Evolutionary conservation across 2,329 filamentous ascomycete species (phyloP).

Genomic region (Diaporthe capsici): DNA sequence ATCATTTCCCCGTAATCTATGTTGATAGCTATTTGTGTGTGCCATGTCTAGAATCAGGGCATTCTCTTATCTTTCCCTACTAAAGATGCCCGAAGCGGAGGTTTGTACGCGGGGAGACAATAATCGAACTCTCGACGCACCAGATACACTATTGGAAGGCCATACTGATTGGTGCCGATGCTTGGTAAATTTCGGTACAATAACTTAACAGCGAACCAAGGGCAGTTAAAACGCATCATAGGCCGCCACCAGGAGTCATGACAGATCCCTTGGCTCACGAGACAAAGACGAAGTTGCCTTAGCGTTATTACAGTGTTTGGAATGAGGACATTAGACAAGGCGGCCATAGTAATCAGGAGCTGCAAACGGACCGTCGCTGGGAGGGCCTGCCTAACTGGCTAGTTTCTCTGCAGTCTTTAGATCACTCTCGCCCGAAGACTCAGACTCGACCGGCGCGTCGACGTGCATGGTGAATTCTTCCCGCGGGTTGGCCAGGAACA

Average conservation of each 20-base stretch:
- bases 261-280: neutral
- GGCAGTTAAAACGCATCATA: neutral
- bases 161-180: neutral
- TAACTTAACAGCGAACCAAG: neutral
- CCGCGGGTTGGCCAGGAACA: neutral
- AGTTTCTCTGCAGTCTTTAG: neutral
- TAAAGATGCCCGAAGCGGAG: neutral
- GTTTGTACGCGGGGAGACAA: neutral
- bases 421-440: neutral
- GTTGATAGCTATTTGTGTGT: neutral
- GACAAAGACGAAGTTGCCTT: neutral
- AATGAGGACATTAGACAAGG: neutral
- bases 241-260: neutral
- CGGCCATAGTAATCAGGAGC: neutral
- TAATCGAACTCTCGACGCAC: too few relatives aligned
- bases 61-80: neutral
- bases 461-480: constrained; percentile 15
- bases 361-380: neutral
- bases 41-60: too few relatives aligned
- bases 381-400: neutral
- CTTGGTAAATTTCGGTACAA: neutral
- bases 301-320: neutral
- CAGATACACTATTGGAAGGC: too few relatives aligned
- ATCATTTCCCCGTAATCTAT: neutral
- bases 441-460: neutral